Conservation (phyloP, 208 protist species). For the Herpetomonas samuelpessoai region DNA sequence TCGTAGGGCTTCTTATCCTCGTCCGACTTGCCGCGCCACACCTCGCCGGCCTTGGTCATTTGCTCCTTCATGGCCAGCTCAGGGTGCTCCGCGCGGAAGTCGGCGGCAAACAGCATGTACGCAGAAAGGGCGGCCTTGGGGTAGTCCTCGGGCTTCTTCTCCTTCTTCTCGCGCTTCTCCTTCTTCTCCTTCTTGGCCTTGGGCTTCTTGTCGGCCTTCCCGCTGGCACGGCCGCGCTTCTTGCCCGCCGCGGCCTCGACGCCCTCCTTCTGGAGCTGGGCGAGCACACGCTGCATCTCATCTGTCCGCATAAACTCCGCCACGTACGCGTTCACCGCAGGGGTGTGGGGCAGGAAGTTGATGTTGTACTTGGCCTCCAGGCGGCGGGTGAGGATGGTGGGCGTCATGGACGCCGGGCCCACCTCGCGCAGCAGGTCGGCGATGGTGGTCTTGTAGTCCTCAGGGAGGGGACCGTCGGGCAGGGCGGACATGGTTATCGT, state of each 20-base stretch:
- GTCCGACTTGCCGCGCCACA: slow-evolving; percentile 61
- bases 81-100: slow-evolving; percentile 67
- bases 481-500: slow-evolving; percentile 31
- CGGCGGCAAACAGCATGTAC: slow-evolving; percentile 78
- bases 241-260: slow-evolving; percentile 37
- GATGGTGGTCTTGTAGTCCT: slow-evolving; percentile 59
- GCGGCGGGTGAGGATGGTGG: slow-evolving; percentile 47
- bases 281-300: slow-evolving; percentile 70
- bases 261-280: slow-evolving; percentile 45
- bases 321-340: slow-evolving; percentile 33
- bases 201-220: slow-evolving; percentile 18
- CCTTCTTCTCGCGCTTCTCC: slow-evolving; percentile 46
- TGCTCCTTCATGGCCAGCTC: slow-evolving; percentile 57
- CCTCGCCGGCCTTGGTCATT: slow-evolving; percentile 55
- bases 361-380: slow-evolving; percentile 77
- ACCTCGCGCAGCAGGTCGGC: slow-evolving; percentile 64
- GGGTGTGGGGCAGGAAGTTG: slow-evolving; percentile 48
- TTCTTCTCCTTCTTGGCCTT: slow-evolving; percentile 22
- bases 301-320: slow-evolving; percentile 46
- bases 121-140: slow-evolving; percentile 76
- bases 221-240: slow-evolving; percentile 21
- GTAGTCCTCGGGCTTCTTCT: slow-evolving; percentile 80
- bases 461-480: slow-evolving; percentile 49
- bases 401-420: slow-evolving; percentile 55
- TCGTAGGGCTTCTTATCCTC: slow-evolving; percentile 81